Evolutionary conservation across 1,284 basidiomycete species (phyloP).

Genomic region (Irpex sp.): DNA sequence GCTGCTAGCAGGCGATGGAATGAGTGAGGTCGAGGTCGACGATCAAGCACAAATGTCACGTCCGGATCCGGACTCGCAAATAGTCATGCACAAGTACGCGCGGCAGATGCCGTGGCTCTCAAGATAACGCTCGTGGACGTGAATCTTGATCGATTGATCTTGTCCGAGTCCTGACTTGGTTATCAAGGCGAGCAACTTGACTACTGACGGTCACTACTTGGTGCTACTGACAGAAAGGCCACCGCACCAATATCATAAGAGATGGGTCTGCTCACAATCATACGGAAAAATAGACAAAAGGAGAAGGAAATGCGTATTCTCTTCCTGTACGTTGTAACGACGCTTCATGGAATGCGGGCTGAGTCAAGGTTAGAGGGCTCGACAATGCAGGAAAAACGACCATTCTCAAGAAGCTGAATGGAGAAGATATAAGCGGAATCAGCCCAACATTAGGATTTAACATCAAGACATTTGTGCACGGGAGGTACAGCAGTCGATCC

Average conservation of each 20-base stretch:
- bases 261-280: conserved; percentile 95
- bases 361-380: conserved; percentile 65
- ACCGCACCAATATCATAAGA: background rate
- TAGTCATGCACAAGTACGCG: background rate
- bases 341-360: no score
- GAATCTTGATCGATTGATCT: no score
- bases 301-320: conserved; percentile 95
- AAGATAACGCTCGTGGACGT: background rate
- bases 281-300: conserved; percentile 93
- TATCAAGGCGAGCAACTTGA: background rate
- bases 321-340: conserved; percentile 66
- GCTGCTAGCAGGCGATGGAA: background rate
- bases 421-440: conserved; percentile 83
- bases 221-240: background rate
- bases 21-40: background rate
- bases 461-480: conserved; percentile 93
- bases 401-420: conserved; percentile 91
- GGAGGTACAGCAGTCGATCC: conserved; percentile 58
- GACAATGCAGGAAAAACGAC: conserved; percentile 99
- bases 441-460: conserved; percentile 98
- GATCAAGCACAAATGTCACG: background rate
- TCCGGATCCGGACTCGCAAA: no score
- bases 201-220: background rate
- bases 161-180: background rate
- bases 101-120: background rate